Evolutionary conservation across 139 green algal species (phyloP).

Genomic region (Closterium sp.): DNA sequence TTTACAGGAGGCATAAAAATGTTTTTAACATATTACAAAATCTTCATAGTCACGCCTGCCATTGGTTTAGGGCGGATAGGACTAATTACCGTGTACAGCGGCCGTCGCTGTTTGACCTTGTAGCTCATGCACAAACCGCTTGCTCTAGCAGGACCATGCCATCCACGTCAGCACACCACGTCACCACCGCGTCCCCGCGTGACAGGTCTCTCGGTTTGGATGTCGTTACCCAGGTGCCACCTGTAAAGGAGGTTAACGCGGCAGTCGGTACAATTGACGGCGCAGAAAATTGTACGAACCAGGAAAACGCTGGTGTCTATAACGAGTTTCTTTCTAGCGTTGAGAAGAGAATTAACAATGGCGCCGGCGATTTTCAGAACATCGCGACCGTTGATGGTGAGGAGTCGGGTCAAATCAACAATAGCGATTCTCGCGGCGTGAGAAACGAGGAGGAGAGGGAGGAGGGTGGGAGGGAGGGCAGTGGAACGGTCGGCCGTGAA

Average conservation of each 20-base stretch:
- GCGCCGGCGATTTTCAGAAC: neutral
- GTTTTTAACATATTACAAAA: too few relatives aligned
- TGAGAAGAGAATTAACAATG: neutral
- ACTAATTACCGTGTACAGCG: neutral
- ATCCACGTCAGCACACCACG: neutral
- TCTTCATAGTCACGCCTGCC: too few relatives aligned
- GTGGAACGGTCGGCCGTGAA: neutral
- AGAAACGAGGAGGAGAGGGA: too few relatives aligned
- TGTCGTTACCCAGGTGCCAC: neutral
- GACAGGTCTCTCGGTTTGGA: neutral
- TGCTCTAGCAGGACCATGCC: neutral
- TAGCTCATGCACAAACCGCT: neutral
- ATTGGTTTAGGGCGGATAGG: too few relatives aligned
- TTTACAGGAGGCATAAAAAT: too few relatives aligned
- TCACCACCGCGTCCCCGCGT: neutral
- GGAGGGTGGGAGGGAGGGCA: neutral
- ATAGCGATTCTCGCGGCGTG: neutral
- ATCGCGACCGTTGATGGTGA: neutral
- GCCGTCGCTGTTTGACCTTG: neutral
- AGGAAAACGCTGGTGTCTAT: neutral
- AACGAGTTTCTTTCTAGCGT: neutral
- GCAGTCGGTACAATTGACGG: neutral
- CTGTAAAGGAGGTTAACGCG: too few relatives aligned
- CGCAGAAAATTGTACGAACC: neutral
- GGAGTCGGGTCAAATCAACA: neutral